These are phyloP conservation scores for Strigomonas culicis DNA, from an alignment of 208 protist genomes.

Conservation along the genomic window DNA sequence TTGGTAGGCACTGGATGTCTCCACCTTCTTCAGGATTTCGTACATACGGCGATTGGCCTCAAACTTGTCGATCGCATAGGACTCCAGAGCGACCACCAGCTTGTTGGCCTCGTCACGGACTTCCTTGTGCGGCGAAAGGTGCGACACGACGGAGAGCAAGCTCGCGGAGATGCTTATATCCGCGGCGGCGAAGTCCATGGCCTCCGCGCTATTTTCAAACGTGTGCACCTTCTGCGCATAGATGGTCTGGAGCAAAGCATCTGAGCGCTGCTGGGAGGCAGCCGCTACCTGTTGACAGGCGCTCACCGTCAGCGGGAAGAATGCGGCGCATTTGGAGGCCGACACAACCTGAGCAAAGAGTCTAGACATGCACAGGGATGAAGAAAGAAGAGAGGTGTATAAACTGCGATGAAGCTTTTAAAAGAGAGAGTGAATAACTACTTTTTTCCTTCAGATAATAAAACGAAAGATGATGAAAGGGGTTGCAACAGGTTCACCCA, in stretches of 20 bases:
- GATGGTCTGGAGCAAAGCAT: slow-evolving; percentile 39
- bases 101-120: slow-evolving; percentile 65
- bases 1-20: slow-evolving; percentile 23
- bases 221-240: slow-evolving; percentile 31
- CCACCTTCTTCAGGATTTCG: slow-evolving; percentile 49
- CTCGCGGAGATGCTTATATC: slow-evolving; percentile 56
- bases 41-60: slow-evolving; percentile 63
- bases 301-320: slow-evolving; percentile 63
- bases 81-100: slow-evolving; percentile 54
- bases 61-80: slow-evolving; percentile 67
- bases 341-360: slow-evolving; percentile 56
- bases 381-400: no score
- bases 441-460: background rate
- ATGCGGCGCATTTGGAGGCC: slow-evolving; percentile 36
- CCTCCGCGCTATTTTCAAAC: slow-evolving; percentile 54
- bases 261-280: slow-evolving; percentile 46
- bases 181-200: slow-evolving; percentile 45
- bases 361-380: slow-evolving; percentile 6
- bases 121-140: slow-evolving; percentile 45
- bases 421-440: background rate
- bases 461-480: background rate
- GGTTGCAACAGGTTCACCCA: no score
- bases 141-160: slow-evolving; percentile 58
- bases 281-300: slow-evolving; percentile 42
- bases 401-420: no score